Conservation (phyloP, 2,329 filamentous ascomycete species). For the Hysterium pulicare region DNA sequence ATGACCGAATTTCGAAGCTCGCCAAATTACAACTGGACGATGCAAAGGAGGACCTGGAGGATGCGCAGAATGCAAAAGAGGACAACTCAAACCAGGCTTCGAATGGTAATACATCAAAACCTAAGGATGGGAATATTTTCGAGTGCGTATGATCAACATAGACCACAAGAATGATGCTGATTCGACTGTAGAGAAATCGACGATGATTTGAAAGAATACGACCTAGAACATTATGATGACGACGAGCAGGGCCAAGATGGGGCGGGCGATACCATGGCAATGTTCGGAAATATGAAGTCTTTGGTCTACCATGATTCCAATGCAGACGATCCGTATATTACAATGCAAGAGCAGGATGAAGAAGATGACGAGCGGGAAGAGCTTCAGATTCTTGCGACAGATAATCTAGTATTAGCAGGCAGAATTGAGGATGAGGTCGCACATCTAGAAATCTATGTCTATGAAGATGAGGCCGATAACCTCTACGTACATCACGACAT, state of each 20-base stretch:
- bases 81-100: conserved; percentile 33
- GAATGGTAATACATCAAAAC: conserved; percentile 3
- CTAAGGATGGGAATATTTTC: no score
- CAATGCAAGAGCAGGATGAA: conserved; percentile 67
- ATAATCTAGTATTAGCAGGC: conserved; percentile 87
- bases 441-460: conserved; percentile 94
- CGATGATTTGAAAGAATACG: conserved; percentile 91
- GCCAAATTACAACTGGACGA: conserved; percentile 75
- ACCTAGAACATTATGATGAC: conserved; percentile 93
- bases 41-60: conserved; percentile 69
- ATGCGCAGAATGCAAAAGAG: conserved; percentile 54
- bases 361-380: conserved; percentile 90
- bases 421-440: conserved; percentile 97
- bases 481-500: conserved; percentile 99
- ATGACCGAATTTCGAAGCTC: conserved; percentile 49
- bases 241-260: conserved; percentile 67
- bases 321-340: conserved; percentile 95
- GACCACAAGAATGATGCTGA: no score
- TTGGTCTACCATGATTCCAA: conserved; percentile 92
- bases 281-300: conserved; percentile 94
- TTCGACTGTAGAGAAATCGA: conserved; percentile 48
- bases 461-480: conserved; percentile 92
- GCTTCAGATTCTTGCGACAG: conserved; percentile 84
- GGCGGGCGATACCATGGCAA: conserved; percentile 72
- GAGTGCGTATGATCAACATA: no score